phyloP scores from a whole-genome alignment of 176 grass and related monocot genomes.

The Oropetium thomaeum region DNA sequence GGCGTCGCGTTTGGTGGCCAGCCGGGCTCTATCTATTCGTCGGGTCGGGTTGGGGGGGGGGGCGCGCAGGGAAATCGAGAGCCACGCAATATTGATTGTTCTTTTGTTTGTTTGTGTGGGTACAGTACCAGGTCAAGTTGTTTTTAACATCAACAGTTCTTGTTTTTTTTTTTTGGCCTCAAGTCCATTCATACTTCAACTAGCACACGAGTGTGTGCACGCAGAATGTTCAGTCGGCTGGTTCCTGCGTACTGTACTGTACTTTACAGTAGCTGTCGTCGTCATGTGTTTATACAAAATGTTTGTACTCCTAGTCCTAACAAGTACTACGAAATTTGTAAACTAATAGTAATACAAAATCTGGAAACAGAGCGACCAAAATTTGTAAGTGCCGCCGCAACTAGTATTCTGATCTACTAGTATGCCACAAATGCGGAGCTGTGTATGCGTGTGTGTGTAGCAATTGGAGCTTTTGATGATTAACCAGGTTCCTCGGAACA shows the following conservation, averaged over 20 bases:
- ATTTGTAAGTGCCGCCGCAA: too few species aligned
- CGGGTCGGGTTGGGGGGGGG: background rate
- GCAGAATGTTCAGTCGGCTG: background rate
- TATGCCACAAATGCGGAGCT: too few species aligned
- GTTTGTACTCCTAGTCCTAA: too few species aligned
- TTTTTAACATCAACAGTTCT: background rate
- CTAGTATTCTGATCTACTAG: too few species aligned
- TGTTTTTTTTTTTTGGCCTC: background rate
- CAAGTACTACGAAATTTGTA: too few species aligned
- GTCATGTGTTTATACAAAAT: background rate
- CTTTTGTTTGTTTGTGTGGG: background rate
- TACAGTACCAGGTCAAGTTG: background rate
- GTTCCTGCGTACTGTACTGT: too few species aligned
- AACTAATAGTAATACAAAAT: background rate
- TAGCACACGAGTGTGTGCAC: too few species aligned
- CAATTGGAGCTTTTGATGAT: slow-evolving; percentile 23
- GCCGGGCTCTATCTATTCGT: background rate
- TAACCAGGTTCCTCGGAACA: slow-evolving; percentile 42
- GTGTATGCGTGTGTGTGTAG: too few species aligned
- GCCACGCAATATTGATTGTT: background rate
- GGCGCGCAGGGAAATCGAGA: background rate
- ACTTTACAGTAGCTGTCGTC: too few species aligned
- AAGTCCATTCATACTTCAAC: background rate
- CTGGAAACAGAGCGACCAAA: background rate
- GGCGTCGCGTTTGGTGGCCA: background rate